These are phyloP conservation scores for Geoglossum cookeanum DNA, from an alignment of 2,329 filamentous ascomycete species.

Conservation along the genomic window DNA sequence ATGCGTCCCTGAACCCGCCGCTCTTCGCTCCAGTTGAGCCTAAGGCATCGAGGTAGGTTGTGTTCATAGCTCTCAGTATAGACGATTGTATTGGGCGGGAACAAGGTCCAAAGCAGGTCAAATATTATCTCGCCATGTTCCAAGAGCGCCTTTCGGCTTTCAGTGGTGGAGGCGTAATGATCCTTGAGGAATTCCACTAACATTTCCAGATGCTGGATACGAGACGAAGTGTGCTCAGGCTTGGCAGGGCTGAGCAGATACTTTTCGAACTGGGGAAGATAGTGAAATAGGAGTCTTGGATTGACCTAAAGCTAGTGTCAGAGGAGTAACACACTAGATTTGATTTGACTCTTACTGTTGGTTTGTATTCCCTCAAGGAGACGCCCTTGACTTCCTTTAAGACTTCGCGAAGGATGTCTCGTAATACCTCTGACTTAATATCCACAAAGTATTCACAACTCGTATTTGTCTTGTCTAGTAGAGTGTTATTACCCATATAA, in stretches of 20 bases:
- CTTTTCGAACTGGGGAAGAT: not conserved
- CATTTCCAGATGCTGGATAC: not conserved
- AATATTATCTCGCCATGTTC: conserved; percentile 73
- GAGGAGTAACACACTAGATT: not conserved
- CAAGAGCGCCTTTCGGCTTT: conserved; percentile 61
- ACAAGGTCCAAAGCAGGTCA: conserved; percentile 71
- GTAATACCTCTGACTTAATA: not conserved
- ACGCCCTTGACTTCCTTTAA: not conserved
- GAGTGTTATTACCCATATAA: not conserved
- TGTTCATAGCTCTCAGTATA: conserved; percentile 24
- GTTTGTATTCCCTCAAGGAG: not conserved
- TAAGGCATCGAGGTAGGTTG: not conserved
- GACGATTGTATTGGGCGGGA: conserved; percentile 67
- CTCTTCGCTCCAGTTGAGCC: not conserved
- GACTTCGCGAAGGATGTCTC: not conserved
- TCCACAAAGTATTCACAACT: not conserved
- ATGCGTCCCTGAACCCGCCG: not conserved
- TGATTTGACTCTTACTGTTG: not conserved
- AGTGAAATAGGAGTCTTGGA: not conserved
- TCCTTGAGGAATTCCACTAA: not conserved
- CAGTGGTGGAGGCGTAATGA: conserved; percentile 30
- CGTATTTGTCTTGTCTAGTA: not conserved
- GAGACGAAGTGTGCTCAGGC: not conserved
- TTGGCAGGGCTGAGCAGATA: not conserved
- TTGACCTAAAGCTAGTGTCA: not conserved